Conservation (phyloP, 192 early-diverging fungal genomes). For the Coemansia sp. region DNA sequence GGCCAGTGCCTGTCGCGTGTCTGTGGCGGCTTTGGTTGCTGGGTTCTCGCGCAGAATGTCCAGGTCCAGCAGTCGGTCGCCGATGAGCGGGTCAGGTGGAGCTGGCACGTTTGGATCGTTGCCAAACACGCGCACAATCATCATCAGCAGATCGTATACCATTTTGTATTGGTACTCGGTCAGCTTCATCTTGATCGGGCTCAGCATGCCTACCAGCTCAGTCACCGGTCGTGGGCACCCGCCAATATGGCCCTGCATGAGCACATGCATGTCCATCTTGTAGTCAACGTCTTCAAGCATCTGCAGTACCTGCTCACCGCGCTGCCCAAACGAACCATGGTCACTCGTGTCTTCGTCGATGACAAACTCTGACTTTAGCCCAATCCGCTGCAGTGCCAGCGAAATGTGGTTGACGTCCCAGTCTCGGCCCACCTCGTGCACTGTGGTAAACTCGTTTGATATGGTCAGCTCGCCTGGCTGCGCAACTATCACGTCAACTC, state of each 20-base stretch:
- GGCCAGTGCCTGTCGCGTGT: constrained; percentile 39
- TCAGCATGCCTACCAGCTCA: constrained; percentile 65
- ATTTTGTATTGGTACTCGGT: constrained; percentile 84
- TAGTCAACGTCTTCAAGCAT: constrained; percentile 85
- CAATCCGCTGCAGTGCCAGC: constrained; percentile 61
- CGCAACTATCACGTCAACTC: constrained; percentile 66
- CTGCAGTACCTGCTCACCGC: constrained; percentile 54
- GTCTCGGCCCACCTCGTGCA: constrained; percentile 48
- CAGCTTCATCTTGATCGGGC: constrained; percentile 74
- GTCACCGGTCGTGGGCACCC: constrained; percentile 60
- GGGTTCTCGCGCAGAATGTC: constrained; percentile 44
- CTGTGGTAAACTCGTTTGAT: constrained; percentile 68
- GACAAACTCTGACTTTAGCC: constrained; percentile 57
- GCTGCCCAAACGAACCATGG: constrained; percentile 53
- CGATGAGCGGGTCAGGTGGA: constrained; percentile 25
- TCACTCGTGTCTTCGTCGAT: constrained; percentile 44
- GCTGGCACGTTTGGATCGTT: constrained; percentile 22
- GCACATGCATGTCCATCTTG: constrained; percentile 65
- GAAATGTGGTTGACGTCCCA: constrained; percentile 63
- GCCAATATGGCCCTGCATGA: constrained; percentile 56
- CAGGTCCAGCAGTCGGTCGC: constrained; percentile 31
- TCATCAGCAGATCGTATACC: constrained; percentile 59
- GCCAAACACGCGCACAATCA: constrained; percentile 46
- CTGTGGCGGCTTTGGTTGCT: constrained; percentile 24
- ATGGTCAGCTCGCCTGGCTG: constrained; percentile 88